Percentiles rank a stretch among this genome's conserved stretches.
Evolutionary conservation across 2,329 filamentous ascomycete species (phyloP).

Genomic region (Aspergillus hiratsukae): DNA sequence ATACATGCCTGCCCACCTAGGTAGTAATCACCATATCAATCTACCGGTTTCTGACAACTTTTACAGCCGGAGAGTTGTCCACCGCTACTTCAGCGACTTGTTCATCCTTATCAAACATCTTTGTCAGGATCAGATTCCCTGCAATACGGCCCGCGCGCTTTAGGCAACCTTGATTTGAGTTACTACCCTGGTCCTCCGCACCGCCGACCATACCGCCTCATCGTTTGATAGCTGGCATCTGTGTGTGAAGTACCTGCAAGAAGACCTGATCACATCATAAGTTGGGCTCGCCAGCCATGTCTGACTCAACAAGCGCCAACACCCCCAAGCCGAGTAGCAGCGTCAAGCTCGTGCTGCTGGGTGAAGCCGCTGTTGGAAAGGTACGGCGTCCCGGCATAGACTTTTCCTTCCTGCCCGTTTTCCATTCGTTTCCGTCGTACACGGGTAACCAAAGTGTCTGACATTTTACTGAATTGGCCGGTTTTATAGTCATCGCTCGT

Average conservation of each 20-base stretch:
- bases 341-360: conserved; percentile 96
- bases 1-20: conserved; percentile 8
- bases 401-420: conserved; percentile 2
- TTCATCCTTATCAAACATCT: background rate
- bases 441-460: conserved; percentile 15
- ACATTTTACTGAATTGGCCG: conserved; percentile 10
- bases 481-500: conserved; percentile 80
- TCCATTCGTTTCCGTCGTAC: conserved; percentile 10
- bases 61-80: background rate
- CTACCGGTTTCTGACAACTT: conserved; percentile 6
- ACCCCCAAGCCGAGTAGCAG: conserved; percentile 96
- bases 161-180: conserved; percentile 17
- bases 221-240: conserved; percentile 18
- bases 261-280: conserved; percentile 23
- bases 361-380: conserved; percentile 98
- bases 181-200: conserved; percentile 1
- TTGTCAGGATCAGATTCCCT: background rate
- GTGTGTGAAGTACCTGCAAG: conserved; percentile 22
- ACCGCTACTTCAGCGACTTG: background rate
- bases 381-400: conserved; percentile 46
- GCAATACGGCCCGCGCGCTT: conserved; percentile 11
- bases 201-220: conserved; percentile 8
- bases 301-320: conserved; percentile 61
- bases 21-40: conserved; percentile 1
- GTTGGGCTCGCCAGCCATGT: conserved; percentile 50